These are phyloP conservation scores for Amylostereum areolatum DNA, from an alignment of 1,284 basidiomycete genomes.

Conservation along the genomic window DNA sequence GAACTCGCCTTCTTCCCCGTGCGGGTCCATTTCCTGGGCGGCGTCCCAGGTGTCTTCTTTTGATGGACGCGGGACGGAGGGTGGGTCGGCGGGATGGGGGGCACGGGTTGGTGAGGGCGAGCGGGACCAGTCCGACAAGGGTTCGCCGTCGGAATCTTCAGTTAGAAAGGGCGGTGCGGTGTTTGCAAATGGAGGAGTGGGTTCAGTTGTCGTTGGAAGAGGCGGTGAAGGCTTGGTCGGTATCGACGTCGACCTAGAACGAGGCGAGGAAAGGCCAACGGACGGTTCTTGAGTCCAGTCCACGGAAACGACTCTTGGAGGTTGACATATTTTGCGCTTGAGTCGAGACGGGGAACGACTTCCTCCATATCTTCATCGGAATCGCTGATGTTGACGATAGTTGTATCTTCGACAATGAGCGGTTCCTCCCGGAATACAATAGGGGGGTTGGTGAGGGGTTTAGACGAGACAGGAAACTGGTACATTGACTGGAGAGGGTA, in stretches of 20 bases:
- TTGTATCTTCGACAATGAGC: neutral
- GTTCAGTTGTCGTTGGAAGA: no score
- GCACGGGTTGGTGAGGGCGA: slow-evolving; percentile 37
- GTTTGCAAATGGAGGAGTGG: no score
- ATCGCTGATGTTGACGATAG: slow-evolving; percentile 1
- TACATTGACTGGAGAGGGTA: slow-evolving; percentile 1
- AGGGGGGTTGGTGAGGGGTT: neutral
- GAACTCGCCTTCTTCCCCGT: slow-evolving; percentile 87
- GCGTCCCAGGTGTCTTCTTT: slow-evolving; percentile 50
- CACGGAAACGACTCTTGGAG: no score
- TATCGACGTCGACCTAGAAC: no score
- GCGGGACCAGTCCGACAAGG: slow-evolving; percentile 42
- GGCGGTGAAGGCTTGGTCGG: no score
- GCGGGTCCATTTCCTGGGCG: slow-evolving; percentile 75
- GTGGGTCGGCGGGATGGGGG: slow-evolving; percentile 9
- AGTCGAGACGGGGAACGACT: slow-evolving; percentile 12
- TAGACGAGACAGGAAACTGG: neutral
- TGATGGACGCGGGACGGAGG: neutral
- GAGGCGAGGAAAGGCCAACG: no score
- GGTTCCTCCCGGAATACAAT: neutral
- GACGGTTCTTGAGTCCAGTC: no score
- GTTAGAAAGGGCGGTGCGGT: neutral
- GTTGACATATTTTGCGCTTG: no score
- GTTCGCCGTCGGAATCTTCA: slow-evolving; percentile 23
- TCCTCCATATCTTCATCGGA: slow-evolving; percentile 31